Evolutionary conservation across 371 early-diverging fungal genomes (phyloP).

Genomic region (Rhizopus microsporus): DNA sequence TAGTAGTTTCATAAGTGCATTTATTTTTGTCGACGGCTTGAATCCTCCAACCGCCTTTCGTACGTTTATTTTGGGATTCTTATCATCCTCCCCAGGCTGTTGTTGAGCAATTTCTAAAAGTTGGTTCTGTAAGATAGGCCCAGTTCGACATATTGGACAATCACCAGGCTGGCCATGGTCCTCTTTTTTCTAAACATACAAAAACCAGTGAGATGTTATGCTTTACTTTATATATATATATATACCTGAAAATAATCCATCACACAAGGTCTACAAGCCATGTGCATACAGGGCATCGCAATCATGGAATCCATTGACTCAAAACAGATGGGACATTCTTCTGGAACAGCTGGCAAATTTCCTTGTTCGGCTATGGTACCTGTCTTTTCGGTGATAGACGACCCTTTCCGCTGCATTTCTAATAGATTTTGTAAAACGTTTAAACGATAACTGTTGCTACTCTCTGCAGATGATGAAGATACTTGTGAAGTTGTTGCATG

Average conservation of each 20-base stretch:
- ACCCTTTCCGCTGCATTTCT: slow-evolving; percentile 16
- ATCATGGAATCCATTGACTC: slow-evolving; percentile 54
- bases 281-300: slow-evolving; percentile 68
- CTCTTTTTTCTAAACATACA: slow-evolving; percentile 44
- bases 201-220: neutral
- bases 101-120: slow-evolving; percentile 49
- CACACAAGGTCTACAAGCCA: slow-evolving; percentile 64
- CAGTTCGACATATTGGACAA: slow-evolving; percentile 65
- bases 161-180: slow-evolving; percentile 54
- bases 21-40: slow-evolving; percentile 64
- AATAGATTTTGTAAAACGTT: slow-evolving; percentile 42
- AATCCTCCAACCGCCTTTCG: slow-evolving; percentile 55
- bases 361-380: neutral
- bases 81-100: slow-evolving; percentile 1
- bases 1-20: slow-evolving; percentile 55
- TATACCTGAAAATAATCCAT: slow-evolving; percentile 59
- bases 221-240: neutral
- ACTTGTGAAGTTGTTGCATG: neutral
- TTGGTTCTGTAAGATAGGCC: slow-evolving; percentile 51
- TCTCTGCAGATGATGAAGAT: neutral
- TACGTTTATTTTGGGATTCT: slow-evolving; percentile 21
- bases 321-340: slow-evolving; percentile 41
- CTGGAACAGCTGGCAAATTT: slow-evolving; percentile 1
- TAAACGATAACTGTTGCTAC: slow-evolving; percentile 29
- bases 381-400: neutral